Conservation (phyloP, 805 yeast genomes). For the Ogataea trehalophila region DNA sequence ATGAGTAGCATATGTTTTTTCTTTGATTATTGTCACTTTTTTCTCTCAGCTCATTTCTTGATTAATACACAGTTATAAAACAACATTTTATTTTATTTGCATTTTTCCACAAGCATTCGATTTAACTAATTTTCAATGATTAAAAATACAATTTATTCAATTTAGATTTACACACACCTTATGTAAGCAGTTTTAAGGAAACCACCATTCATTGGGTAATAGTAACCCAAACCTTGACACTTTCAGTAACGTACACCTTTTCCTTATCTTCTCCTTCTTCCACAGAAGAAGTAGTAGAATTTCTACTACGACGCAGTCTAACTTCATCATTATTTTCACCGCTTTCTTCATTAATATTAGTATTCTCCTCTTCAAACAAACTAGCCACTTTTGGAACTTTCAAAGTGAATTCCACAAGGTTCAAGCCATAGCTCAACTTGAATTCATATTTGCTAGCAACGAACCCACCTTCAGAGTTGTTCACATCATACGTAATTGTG, state of each 20-base stretch:
- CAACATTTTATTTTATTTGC: no score
- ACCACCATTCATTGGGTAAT: conserved; percentile 24
- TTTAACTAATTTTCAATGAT: no score
- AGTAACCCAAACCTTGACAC: conserved; percentile 36
- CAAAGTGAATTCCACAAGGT: conserved; percentile 36
- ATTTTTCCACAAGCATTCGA: no score
- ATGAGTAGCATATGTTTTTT: neutral
- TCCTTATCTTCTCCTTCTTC: conserved; percentile 4
- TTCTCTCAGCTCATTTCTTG: no score
- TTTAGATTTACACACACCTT: neutral
- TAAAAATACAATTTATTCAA: neutral
- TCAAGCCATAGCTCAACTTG: conserved; percentile 43
- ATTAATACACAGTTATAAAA: no score
- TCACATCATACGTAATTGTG: conserved; percentile 31
- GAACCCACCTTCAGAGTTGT: conserved; percentile 18
- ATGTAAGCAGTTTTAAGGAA: neutral
- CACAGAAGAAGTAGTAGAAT: neutral
- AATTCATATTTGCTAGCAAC: conserved; percentile 39
- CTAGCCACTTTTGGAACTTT: conserved; percentile 19
- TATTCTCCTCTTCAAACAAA: conserved; percentile 3
- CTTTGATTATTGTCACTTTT: no score
- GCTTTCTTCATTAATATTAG: neutral
- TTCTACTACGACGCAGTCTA: conserved; percentile 10
- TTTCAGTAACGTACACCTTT: conserved; percentile 26
- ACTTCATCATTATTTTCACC: conserved; percentile 6